Evolutionary conservation across 768 basidiomycete genomes (phyloP), one percentile per base, ranked within the genome.

Genomic region (Mrakia blollopis): DNA sequence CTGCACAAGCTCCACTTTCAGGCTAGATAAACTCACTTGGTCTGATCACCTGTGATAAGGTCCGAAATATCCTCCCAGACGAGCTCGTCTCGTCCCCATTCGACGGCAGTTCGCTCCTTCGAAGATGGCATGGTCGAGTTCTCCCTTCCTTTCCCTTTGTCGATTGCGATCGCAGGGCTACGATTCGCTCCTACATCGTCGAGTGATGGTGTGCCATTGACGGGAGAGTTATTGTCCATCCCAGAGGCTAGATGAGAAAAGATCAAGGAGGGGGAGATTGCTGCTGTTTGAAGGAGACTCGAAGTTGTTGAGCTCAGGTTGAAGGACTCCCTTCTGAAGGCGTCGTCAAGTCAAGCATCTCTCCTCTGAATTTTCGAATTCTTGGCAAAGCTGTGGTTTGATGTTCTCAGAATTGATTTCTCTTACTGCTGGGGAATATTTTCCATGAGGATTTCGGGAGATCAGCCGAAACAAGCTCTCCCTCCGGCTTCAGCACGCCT

Each of bases 121-220:
- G 21, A 30, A 21, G 63, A 37, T 23, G 63, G 37, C 6, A 4
- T 25, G 6, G 35, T 68, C 35, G 25, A 25, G 21, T 68, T 39
- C 39, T 68, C 65, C 18, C 65, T 37, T 13, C 65, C 37, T 68
- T 68, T 68, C 35, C 65, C 65, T 23, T 68, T 68, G 65, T 68
- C 65, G 65, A 68, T 68, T 3, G n/a, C 37, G 23, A 37, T 68
- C 35, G 37, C 25, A 35, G 65, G 65, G 3, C 44, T 25, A 11
- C 23, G 37, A 5, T 11, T 30, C 3, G 63, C 32, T 7, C 2
- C 10, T 13, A 39, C 18, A 2, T 28, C 30, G 32, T 65, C 8
- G 14, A 18, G 8, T 13, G 16, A 21, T 21, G 57, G 57, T 18
- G 28, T 57, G 9, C 28, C 57, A 25, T 57, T n/a, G 7, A 57